Conservation (phyloP, 2,329 filamentous ascomycete genomes). For the Fusarium sp. region DNA sequence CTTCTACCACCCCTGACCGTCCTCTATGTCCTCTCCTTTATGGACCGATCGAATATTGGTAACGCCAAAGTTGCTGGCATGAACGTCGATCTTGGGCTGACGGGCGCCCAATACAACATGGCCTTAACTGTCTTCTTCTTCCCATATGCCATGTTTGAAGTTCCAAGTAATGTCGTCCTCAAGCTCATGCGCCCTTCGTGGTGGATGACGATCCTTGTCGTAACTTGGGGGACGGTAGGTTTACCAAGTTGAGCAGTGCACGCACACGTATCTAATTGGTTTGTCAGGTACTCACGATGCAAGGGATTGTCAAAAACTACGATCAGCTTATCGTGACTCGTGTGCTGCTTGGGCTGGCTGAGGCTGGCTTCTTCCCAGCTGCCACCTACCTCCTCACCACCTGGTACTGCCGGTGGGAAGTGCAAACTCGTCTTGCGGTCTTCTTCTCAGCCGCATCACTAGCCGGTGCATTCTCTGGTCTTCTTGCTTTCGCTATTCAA, state of each 20-base stretch:
- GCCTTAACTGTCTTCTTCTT: constrained; percentile 55
- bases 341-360: constrained; percentile 3
- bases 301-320: constrained; percentile 19
- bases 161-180: constrained; percentile 29
- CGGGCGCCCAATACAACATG: constrained; percentile 71
- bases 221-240: constrained; percentile 20
- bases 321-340: constrained; percentile 5
- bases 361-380: constrained; percentile 21
- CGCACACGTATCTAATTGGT: not conserved
- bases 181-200: constrained; percentile 13
- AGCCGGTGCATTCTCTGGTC: constrained; percentile 51
- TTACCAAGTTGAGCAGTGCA: not conserved
- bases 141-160: constrained; percentile 31
- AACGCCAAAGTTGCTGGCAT: constrained; percentile 50
- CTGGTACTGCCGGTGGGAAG: constrained; percentile 35
- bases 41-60: constrained; percentile 49
- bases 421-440: constrained; percentile 30
- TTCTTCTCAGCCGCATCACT: constrained; percentile 38
- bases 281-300: not conserved
- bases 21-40: constrained; percentile 45
- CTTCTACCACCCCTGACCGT: constrained; percentile 29
- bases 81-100: constrained; percentile 40
- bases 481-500: constrained; percentile 31
- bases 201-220: constrained; percentile 9
- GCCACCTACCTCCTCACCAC: constrained; percentile 15